Percentiles rank a stretch among this genome's conserved stretches.
These are phyloP conservation scores for Suhomyces kilbournensis DNA, from an alignment of 805 yeast genomes.

Conservation along the genomic window DNA sequence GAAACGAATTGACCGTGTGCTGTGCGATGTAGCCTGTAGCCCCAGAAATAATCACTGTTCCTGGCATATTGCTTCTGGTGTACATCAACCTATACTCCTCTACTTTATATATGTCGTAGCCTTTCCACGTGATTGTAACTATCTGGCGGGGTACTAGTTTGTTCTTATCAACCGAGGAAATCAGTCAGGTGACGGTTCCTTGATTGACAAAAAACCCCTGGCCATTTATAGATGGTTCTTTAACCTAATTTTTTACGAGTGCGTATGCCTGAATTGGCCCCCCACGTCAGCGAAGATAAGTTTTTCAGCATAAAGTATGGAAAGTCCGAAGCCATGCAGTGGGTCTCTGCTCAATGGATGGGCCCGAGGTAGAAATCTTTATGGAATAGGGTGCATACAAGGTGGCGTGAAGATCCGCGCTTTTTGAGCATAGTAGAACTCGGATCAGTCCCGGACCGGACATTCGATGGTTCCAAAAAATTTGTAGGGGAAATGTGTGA, in stretches of 20 bases:
- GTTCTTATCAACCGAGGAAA: background rate
- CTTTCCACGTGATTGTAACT: background rate
- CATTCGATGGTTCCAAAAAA: background rate
- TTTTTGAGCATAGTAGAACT: background rate
- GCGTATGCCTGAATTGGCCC: background rate
- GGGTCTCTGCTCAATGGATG: background rate
- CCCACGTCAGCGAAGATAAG: background rate
- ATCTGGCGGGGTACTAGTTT: background rate
- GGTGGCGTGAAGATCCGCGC: background rate
- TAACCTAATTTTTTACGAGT: background rate
- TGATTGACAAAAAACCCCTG: background rate
- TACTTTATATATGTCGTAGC: background rate
- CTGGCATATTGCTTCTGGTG: background rate
- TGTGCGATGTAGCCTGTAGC: constrained; percentile 54
- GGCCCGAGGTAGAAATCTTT: background rate
- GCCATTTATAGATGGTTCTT: background rate
- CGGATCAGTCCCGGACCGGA: background rate
- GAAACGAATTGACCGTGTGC: constrained; percentile 41
- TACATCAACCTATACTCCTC: background rate
- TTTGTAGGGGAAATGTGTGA: background rate
- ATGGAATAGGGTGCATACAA: background rate
- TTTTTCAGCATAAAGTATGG: background rate
- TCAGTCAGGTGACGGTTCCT: background rate
- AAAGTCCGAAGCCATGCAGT: background rate
- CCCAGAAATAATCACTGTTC: constrained; percentile 43